Evolutionary conservation across 192 early-diverging fungal genomes (phyloP).

Genomic region (Pecoramyces ruminantium): DNA sequence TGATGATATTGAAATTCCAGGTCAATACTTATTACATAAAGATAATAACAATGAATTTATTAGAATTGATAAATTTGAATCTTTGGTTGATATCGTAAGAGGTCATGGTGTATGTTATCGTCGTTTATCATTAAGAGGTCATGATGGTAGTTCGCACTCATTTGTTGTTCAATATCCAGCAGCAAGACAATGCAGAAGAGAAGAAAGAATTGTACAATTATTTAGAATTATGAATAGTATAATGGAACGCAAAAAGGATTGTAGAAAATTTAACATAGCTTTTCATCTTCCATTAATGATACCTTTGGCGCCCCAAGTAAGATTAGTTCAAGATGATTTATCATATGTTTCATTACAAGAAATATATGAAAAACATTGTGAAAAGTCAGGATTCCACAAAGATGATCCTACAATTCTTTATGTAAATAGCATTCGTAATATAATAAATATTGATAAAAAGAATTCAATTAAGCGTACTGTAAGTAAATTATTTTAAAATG

Average conservation of each 20-base stretch:
- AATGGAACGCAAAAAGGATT: constrained; percentile 66
- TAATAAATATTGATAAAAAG: constrained; percentile 12
- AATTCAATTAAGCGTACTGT: constrained; percentile 28
- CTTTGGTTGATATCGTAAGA: constrained; percentile 72
- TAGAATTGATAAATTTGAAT: constrained; percentile 84
- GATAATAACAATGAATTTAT: constrained; percentile 82
- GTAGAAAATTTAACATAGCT: constrained; percentile 53
- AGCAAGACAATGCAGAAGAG: constrained; percentile 68
- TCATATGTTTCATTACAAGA: constrained; percentile 78
- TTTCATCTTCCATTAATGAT: constrained; percentile 85
- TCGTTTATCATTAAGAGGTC: constrained; percentile 70
- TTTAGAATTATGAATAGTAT: constrained; percentile 83
- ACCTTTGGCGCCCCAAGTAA: constrained; percentile 77
- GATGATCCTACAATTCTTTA: constrained; percentile 77
- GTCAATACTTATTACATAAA: constrained; percentile 70
- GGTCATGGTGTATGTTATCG: constrained; percentile 56
- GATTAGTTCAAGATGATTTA: constrained; percentile 83
- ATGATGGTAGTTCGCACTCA: constrained; percentile 73
- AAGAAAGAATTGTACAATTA: constrained; percentile 89
- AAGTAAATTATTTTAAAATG: constrained; percentile 1
- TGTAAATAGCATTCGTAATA: constrained; percentile 51
- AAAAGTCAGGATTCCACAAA: constrained; percentile 50
- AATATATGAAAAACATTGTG: constrained; percentile 81
- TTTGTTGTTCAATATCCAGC: constrained; percentile 95
- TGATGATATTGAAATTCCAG: constrained; percentile 97